Percentiles rank a stretch among this genome's conserved stretches.
Evolutionary conservation across 371 early-diverging fungal species (phyloP).

Genomic region (Saksenaea vasiformis): DNA sequence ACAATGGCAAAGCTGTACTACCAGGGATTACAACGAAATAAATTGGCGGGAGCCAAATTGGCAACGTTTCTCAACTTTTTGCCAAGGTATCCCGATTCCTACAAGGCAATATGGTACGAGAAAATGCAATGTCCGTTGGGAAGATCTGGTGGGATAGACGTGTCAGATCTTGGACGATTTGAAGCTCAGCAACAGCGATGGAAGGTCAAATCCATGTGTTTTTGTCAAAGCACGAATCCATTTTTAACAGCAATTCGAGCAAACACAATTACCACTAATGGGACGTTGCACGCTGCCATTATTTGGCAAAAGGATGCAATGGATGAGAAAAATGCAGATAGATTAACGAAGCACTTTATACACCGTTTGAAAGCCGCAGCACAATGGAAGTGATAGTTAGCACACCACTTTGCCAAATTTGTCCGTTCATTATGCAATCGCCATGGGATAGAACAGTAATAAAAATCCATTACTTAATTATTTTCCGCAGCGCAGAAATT

Average conservation of each 20-base stretch:
- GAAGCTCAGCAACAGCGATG: conserved; percentile 5
- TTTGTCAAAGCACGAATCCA: conserved; percentile 40
- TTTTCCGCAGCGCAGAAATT: too few relatives aligned
- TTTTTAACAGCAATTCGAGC: conserved; percentile 22
- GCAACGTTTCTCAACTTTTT: conserved; percentile 24
- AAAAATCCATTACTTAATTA: too few relatives aligned
- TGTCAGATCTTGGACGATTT: conserved; percentile 42
- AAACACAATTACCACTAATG: conserved; percentile 26
- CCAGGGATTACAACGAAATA: conserved; percentile 15
- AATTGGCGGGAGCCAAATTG: conserved; percentile 17
- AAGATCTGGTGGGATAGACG: conserved; percentile 41
- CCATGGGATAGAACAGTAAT: too few relatives aligned
- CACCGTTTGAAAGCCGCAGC: not conserved
- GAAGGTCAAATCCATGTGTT: conserved; percentile 25
- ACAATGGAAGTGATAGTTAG: not conserved
- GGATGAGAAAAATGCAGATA: conserved; percentile 14
- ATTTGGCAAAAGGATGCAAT: conserved; percentile 38
- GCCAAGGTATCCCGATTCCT: conserved; percentile 31
- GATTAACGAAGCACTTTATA: not conserved
- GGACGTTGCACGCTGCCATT: conserved; percentile 21
- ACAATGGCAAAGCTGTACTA: conserved; percentile 24
- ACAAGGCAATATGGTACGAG: conserved; percentile 24
- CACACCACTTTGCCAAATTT: too few relatives aligned
- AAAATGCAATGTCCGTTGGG: conserved; percentile 22
- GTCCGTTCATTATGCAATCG: too few relatives aligned